Conservation (phyloP, 495 filamentous ascomycete genomes). For the Penicillium verhagenii region DNA sequence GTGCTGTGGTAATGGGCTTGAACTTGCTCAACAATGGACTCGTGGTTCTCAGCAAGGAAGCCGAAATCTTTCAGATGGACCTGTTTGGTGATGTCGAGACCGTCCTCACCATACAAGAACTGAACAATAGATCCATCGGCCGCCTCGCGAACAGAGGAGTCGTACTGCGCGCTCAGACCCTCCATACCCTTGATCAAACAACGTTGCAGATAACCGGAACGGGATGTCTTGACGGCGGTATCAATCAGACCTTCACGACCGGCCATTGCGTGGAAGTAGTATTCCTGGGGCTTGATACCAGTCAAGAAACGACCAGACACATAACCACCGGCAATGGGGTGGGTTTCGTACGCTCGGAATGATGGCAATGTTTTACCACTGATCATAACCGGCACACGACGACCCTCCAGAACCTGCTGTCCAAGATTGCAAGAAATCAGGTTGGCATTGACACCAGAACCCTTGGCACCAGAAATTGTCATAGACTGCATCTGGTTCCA, state of each 20-base stretch:
- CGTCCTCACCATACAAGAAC: slow-evolving; percentile 96
- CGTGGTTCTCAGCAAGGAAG: slow-evolving; percentile 80
- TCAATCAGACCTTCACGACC: slow-evolving; percentile 98
- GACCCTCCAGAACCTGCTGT: slow-evolving; percentile 93
- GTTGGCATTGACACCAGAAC: slow-evolving; percentile 88
- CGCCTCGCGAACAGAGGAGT: slow-evolving; percentile 83
- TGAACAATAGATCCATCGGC: slow-evolving; percentile 91
- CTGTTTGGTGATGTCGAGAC: slow-evolving; percentile 89
- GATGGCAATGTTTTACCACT: slow-evolving; percentile 95
- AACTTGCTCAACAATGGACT: slow-evolving; percentile 54
- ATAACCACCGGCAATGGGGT: slow-evolving; percentile 89
- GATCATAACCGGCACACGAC: slow-evolving; percentile 94
- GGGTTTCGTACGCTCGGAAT: slow-evolving; percentile 88
- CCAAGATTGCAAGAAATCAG: slow-evolving; percentile 97
- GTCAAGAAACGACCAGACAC: slow-evolving; percentile 97
- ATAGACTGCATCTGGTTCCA: slow-evolving; percentile 99
- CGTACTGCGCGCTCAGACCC: slow-evolving; percentile 86
- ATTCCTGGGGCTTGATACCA: slow-evolving; percentile 94
- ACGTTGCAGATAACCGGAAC: slow-evolving; percentile 94
- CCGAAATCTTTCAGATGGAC: slow-evolving; percentile 88
- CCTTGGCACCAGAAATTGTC: slow-evolving; percentile 97
- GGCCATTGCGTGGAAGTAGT: slow-evolving; percentile 99
- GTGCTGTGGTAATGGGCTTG: slow-evolving; percentile 47
- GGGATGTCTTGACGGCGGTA: slow-evolving; percentile 97
- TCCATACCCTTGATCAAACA: slow-evolving; percentile 99